Evolutionary conservation across 2,329 filamentous ascomycete genomes (phyloP).

Genomic region (Exophiala sp.): DNA sequence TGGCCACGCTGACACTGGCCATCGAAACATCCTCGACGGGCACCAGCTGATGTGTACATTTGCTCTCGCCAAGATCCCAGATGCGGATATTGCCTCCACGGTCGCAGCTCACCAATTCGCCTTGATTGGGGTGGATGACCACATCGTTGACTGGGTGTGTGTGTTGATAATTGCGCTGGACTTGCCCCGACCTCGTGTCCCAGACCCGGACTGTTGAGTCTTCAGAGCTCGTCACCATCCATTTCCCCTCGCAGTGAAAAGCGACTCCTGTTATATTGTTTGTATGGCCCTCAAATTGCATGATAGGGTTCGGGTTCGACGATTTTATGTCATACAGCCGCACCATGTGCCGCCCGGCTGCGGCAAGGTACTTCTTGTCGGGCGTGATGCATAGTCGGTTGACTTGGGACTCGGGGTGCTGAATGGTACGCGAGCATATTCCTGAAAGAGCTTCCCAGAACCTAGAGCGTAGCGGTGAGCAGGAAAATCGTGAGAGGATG

Average conservation of each 20-base stretch:
- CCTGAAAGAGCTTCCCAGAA: conserved; percentile 99
- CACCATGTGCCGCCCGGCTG: conserved; percentile 72
- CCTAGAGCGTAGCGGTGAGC: conserved; percentile 42
- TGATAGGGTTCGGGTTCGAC: conserved; percentile 86
- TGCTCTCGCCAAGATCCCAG: conserved; percentile 96
- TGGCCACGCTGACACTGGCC: conserved; percentile 90
- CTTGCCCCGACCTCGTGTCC: conserved; percentile 78
- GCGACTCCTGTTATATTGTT: conserved; percentile 94
- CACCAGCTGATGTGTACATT: conserved; percentile 91
- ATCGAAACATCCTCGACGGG: conserved; percentile 93
- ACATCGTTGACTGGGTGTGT: conserved; percentile 90
- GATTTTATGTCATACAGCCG: conserved; percentile 99
- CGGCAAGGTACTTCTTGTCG: conserved; percentile 91
- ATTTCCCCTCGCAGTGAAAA: conserved; percentile 98
- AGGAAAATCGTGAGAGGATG: background rate
- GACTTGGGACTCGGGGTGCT: conserved; percentile 95
- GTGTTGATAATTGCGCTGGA: conserved; percentile 91
- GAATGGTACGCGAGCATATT: conserved; percentile 96
- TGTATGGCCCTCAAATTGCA: conserved; percentile 93
- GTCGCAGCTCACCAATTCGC: conserved; percentile 95
- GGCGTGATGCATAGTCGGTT: conserved; percentile 97
- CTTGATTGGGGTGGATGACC: conserved; percentile 98
- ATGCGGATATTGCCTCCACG: conserved; percentile 85
- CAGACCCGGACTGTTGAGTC: conserved; percentile 96
- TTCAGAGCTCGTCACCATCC: conserved; percentile 98